Evolutionary conservation across 345 rosid species (phyloP).

Genomic region (Moricandia moricandioides): DNA sequence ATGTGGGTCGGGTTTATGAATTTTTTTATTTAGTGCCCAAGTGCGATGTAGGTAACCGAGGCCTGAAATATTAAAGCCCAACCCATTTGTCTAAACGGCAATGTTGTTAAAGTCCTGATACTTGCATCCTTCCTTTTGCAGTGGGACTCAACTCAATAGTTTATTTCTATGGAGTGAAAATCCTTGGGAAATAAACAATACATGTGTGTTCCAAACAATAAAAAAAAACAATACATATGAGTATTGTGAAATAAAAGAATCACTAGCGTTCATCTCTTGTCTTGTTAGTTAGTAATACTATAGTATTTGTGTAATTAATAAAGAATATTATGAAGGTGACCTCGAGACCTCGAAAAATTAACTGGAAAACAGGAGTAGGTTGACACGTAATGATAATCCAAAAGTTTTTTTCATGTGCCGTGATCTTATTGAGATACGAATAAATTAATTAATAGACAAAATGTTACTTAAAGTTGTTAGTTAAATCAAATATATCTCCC

Average conservation of each 20-base stretch:
- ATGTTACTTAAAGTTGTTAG: background rate
- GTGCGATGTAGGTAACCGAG: background rate
- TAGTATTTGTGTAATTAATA: background rate
- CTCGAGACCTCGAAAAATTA: slow-evolving; percentile 25
- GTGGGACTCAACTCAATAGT: background rate
- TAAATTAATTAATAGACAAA: slow-evolving; percentile 9
- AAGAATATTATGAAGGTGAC: slow-evolving; percentile 3
- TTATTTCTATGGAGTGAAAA: background rate
- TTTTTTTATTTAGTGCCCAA: background rate
- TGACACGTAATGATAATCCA: slow-evolving; percentile 37
- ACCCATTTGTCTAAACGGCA: background rate
- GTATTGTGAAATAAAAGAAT: slow-evolving; percentile 1
- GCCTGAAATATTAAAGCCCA: slow-evolving; percentile 5
- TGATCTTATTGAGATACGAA: slow-evolving; percentile 32
- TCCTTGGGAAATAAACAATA: background rate
- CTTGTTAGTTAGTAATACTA: background rate
- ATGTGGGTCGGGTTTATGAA: background rate
- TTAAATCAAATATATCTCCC: slow-evolving; percentile 7
- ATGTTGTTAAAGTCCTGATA: background rate
- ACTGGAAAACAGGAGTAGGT: slow-evolving; percentile 13
- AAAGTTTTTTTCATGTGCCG: slow-evolving; percentile 28
- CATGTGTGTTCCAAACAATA: background rate
- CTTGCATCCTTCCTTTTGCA: background rate
- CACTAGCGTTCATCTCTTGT: background rate
- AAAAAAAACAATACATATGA: background rate